phyloP scores from a whole-genome alignment of 805 yeast genomes.

The Nematodospora valgi region DNA sequence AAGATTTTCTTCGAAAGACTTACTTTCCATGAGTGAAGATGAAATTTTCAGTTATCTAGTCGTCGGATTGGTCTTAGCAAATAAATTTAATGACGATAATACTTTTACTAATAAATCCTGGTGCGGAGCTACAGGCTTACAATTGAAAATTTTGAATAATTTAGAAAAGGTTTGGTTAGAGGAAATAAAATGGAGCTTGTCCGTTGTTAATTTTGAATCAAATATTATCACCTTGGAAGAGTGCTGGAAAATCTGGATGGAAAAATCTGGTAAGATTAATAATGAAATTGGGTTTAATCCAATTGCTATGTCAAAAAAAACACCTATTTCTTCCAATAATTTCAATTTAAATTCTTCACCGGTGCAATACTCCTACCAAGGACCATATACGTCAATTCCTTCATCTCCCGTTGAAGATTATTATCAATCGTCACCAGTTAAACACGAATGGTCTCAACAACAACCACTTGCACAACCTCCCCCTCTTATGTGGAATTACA shows the following conservation, averaged over 20 bases:
- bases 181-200: conserved; percentile 57
- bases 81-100: conserved; percentile 94
- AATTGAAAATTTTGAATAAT: conserved; percentile 54
- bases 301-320: neutral
- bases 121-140: conserved; percentile 91
- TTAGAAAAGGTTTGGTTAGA: conserved; percentile 71
- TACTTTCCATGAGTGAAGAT: conserved; percentile 20
- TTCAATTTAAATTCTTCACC: neutral
- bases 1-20: conserved; percentile 34
- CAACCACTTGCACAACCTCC: too few relatives aligned
- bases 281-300: too few relatives aligned
- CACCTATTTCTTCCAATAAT: neutral
- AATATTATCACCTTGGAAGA: conserved; percentile 41
- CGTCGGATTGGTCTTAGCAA: conserved; percentile 75
- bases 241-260: conserved; percentile 42
- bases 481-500: too few relatives aligned
- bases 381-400: neutral
- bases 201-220: conserved; percentile 34
- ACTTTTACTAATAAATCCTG: conserved; percentile 94
- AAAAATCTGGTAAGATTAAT: conserved; percentile 1
- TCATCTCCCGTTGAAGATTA: neutral
- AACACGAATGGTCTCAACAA: too few relatives aligned
- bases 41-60: conserved; percentile 55
- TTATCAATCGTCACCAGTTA: conserved; percentile 4
- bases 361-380: neutral